Percentiles rank a stretch among this genome's conserved stretches.
These are phyloP conservation scores for Lycium barbarum DNA, from an alignment of 257 asterid species.

Conservation along the genomic window DNA sequence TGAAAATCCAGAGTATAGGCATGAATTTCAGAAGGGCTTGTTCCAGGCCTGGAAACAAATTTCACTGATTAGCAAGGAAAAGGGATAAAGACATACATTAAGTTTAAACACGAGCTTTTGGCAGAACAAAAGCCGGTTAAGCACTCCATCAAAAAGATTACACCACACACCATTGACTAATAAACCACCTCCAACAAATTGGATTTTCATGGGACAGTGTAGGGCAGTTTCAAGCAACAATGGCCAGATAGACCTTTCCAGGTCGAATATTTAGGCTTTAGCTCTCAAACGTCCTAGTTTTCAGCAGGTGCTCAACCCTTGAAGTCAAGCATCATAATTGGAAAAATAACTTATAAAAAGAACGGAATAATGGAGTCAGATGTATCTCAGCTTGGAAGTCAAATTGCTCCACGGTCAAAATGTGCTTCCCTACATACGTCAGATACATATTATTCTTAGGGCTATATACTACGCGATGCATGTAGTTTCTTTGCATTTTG, in stretches of 20 bases:
- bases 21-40: slow-evolving; percentile 84
- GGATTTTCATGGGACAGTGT: not conserved
- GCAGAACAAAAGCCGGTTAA: not conserved
- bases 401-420: slow-evolving; percentile 13
- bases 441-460: not conserved
- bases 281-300: not conserved
- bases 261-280: not conserved
- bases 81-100: not conserved
- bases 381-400: not conserved
- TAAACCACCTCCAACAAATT: too few species aligned
- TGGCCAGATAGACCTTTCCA: not conserved
- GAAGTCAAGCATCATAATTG: not conserved
- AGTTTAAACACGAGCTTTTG: not conserved
- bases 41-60: slow-evolving; percentile 79
- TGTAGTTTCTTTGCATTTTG: not conserved
- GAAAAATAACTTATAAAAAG: not conserved
- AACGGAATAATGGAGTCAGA: not conserved
- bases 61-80: not conserved
- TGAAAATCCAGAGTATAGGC: slow-evolving; percentile 83
- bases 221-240: not conserved
- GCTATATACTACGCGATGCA: not conserved
- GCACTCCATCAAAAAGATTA: not conserved
- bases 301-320: not conserved
- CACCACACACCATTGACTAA: not conserved
- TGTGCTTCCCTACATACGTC: not conserved